These are phyloP conservation scores for Neonectria hederae DNA, from an alignment of 2,329 filamentous ascomycete species.

Conservation along the genomic window DNA sequence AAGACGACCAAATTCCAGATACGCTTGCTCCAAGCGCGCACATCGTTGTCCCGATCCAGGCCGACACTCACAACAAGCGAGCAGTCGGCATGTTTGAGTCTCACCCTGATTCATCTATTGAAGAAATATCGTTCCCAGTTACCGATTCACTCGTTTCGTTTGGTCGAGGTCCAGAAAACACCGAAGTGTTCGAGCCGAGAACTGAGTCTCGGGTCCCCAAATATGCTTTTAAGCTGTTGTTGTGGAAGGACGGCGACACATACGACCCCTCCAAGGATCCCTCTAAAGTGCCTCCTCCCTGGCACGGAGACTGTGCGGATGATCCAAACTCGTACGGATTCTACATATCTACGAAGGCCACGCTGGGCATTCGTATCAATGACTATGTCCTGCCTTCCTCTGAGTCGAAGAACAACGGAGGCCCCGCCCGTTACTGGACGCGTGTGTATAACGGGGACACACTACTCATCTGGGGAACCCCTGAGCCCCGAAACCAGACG, in stretches of 20 bases:
- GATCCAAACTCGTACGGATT: slow-evolving; percentile 70
- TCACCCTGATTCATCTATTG: slow-evolving; percentile 70
- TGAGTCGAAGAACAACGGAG: slow-evolving; percentile 62
- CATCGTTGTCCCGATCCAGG: slow-evolving; percentile 48
- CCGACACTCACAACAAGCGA: slow-evolving; percentile 48
- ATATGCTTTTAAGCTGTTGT: slow-evolving; percentile 79
- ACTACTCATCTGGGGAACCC: slow-evolving; percentile 74
- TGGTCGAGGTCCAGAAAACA: slow-evolving; percentile 78
- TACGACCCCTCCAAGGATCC: slow-evolving; percentile 67
- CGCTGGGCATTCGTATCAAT: slow-evolving; percentile 80
- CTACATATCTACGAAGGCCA: slow-evolving; percentile 82
- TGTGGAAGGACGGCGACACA: slow-evolving; percentile 74
- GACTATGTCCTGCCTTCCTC: slow-evolving; percentile 69
- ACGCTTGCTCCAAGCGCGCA: slow-evolving; percentile 50
- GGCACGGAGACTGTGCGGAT: slow-evolving; percentile 46
- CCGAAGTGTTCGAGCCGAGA: slow-evolving; percentile 68
- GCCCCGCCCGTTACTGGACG: slow-evolving; percentile 69
- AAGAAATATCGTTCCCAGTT: slow-evolving; percentile 71
- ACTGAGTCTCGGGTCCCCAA: slow-evolving; percentile 81
- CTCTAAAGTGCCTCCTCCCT: slow-evolving; percentile 63
- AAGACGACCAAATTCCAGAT: slow-evolving; percentile 45
- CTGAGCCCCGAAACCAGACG: slow-evolving; percentile 52
- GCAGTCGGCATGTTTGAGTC: slow-evolving; percentile 74
- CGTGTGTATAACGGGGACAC: slow-evolving; percentile 80
- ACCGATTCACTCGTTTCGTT: slow-evolving; percentile 76